These are phyloP conservation scores for Ogataea saltuana DNA, from an alignment of 805 yeast species.

Conservation along the genomic window DNA sequence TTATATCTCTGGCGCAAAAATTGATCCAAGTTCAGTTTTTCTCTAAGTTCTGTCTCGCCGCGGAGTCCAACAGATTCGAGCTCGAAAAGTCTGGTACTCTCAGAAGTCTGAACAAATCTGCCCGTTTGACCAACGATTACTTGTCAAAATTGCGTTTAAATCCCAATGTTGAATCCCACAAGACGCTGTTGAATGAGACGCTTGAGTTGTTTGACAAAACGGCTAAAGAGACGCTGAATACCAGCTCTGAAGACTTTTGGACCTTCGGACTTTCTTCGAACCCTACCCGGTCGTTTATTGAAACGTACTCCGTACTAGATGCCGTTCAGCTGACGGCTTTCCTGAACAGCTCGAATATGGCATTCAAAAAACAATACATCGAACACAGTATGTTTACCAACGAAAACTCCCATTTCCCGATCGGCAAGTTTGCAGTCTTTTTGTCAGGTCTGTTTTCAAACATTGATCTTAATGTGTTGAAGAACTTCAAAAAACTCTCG, in stretches of 20 bases:
- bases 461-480: slow-evolving; percentile 30
- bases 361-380: slow-evolving; percentile 60
- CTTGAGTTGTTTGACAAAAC: slow-evolving; percentile 40
- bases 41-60: slow-evolving; percentile 42
- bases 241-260: slow-evolving; percentile 44
- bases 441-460: slow-evolving; percentile 32
- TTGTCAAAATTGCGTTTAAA: slow-evolving; percentile 40
- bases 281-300: slow-evolving; percentile 44
- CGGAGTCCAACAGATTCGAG: slow-evolving; percentile 34
- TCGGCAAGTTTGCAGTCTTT: slow-evolving; percentile 40
- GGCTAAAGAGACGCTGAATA: slow-evolving; percentile 42
- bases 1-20: slow-evolving; percentile 46
- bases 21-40: slow-evolving; percentile 50
- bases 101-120: slow-evolving; percentile 26
- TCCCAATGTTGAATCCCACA: slow-evolving; percentile 41
- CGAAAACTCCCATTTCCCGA: slow-evolving; percentile 50
- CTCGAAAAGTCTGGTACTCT: slow-evolving; percentile 18
- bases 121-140: slow-evolving; percentile 39
- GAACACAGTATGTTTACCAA: slow-evolving; percentile 67
- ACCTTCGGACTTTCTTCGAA: slow-evolving; percentile 49
- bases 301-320: slow-evolving; percentile 49
- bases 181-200: slow-evolving; percentile 42
- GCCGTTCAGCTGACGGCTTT: slow-evolving; percentile 57
- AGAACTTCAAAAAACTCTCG: slow-evolving; percentile 41
- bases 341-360: slow-evolving; percentile 54